Conservation (phyloP, 169 alveolate species). For the Cryptosporidium sp. region DNA sequence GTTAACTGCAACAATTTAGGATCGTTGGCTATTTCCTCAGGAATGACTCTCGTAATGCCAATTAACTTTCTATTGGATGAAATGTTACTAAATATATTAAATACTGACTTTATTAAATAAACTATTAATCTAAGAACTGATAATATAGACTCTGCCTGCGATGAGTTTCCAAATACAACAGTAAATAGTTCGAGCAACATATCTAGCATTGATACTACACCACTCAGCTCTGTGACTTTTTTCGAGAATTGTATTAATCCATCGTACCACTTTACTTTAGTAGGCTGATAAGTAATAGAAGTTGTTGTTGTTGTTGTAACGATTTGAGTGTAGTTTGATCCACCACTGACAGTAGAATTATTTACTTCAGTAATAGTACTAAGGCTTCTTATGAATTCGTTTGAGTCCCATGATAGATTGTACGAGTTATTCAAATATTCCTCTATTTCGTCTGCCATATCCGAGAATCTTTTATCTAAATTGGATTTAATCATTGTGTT, state of each 20-base stretch:
- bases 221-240: conserved; percentile 28
- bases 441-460: conserved; percentile 24
- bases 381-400: conserved; percentile 1
- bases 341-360: not conserved
- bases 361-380: not conserved
- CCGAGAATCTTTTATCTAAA: not conserved
- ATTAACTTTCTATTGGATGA: conserved; percentile 49
- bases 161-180: conserved; percentile 15
- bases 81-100: conserved; percentile 18
- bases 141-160: conserved; percentile 45
- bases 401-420: conserved; percentile 1
- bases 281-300: not conserved
- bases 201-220: conserved; percentile 54
- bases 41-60: conserved; percentile 31
- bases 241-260: conserved; percentile 57
- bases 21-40: conserved; percentile 43
- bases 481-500: not conserved
- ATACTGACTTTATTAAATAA: conserved; percentile 41
- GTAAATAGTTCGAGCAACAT: conserved; percentile 51
- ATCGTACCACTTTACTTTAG: conserved; percentile 69
- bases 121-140: conserved; percentile 44
- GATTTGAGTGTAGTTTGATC: not conserved
- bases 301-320: not conserved
- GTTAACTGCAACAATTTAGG: conserved; percentile 34
- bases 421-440: conserved; percentile 21